Conservation (phyloP, 1,284 basidiomycete species). For the Boletus smithii region DNA sequence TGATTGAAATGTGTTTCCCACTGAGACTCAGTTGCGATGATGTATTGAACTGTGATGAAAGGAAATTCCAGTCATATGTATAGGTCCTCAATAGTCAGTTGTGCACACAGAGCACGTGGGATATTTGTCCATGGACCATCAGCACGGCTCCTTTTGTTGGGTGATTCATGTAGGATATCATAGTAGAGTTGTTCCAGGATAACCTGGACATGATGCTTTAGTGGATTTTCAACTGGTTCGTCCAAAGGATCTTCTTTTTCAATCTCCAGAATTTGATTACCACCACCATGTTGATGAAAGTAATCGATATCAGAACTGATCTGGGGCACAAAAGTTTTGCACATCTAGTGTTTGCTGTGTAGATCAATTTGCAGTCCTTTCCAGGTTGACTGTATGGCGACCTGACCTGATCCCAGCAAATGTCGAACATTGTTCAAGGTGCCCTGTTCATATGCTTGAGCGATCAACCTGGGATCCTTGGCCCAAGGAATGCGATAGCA, state of each 20-base stretch:
- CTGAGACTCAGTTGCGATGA: background rate
- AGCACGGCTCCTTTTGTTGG: background rate
- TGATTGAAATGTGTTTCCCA: background rate
- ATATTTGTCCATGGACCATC: constrained; percentile 13
- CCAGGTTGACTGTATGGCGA: too few species aligned
- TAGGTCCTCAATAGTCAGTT: background rate
- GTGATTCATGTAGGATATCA: constrained; percentile 10
- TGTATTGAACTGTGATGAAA: background rate
- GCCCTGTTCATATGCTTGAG: background rate
- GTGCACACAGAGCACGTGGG: accelerated
- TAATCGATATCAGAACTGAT: too few species aligned
- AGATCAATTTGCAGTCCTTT: too few species aligned
- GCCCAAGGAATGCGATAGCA: background rate
- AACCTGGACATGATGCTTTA: background rate
- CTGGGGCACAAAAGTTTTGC: too few species aligned
- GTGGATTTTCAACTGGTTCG: background rate
- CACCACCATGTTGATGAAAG: background rate
- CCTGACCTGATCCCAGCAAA: background rate
- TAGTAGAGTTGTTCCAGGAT: constrained; percentile 14
- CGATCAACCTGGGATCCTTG: background rate
- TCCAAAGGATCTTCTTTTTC: too few species aligned
- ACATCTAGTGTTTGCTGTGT: too few species aligned
- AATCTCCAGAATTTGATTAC: background rate
- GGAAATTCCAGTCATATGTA: background rate
- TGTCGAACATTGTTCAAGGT: background rate